Percentiles rank a stretch among this genome's conserved stretches.
phyloP scores from a whole-genome alignment of 495 filamentous ascomycete species.

The Aspergillus hancockii region DNA sequence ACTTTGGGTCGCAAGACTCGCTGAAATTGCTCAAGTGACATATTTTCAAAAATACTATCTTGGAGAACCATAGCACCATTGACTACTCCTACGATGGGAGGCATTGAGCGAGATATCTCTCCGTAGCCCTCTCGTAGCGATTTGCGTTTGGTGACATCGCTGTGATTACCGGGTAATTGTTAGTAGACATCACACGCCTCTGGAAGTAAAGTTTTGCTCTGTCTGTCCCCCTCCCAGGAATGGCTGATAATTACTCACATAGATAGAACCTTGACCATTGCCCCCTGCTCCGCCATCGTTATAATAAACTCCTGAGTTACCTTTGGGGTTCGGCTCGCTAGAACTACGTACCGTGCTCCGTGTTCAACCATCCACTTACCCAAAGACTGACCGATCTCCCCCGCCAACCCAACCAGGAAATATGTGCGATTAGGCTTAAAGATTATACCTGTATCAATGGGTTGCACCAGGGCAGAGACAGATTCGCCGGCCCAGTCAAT shows the following conservation, averaged over 20 bases:
- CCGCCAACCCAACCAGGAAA: conserved; percentile 1
- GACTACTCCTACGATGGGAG: conserved; percentile 19
- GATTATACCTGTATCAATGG: not conserved
- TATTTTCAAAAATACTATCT: conserved; percentile 20
- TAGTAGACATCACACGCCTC: too few relatives aligned
- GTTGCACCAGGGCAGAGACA: not conserved
- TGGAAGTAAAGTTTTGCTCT: too few relatives aligned
- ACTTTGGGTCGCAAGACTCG: conserved; percentile 24
- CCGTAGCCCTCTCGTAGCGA: not conserved
- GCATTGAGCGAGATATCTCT: conserved; percentile 1
- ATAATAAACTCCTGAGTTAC: not conserved
- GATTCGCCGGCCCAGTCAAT: not conserved
- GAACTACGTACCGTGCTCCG: not conserved
- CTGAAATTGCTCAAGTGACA: conserved; percentile 7
- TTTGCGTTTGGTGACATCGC: not conserved
- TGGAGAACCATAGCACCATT: conserved; percentile 27
- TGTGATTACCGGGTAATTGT: not conserved
- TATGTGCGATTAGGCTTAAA: conserved; percentile 24
- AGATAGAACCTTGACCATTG: not conserved
- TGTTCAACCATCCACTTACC: not conserved
- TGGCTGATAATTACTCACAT: not conserved
- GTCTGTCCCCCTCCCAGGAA: too few relatives aligned
- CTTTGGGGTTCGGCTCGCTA: not conserved
- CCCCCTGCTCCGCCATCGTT: not conserved
- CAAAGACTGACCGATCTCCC: not conserved